Evolutionary conservation across 768 basidiomycete genomes (phyloP), one percentile per base, ranked within the genome.

Genomic region (Gymnopilus junonius): DNA sequence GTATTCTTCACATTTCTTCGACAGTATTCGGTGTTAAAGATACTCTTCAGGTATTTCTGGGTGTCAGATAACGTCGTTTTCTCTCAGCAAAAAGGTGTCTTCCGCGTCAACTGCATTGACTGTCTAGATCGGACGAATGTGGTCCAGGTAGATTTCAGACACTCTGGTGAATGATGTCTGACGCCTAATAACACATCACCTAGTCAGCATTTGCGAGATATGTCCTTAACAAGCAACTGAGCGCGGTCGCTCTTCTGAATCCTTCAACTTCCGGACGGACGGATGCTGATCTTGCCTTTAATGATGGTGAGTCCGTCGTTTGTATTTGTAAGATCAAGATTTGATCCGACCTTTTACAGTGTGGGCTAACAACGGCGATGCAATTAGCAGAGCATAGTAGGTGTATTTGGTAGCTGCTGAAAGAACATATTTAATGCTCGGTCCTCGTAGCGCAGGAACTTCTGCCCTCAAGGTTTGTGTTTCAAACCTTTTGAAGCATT

Each of bases 341-440:
- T 45, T 50, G 51, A 54, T 25, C 62, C 39, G 23, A 5, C 21
- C 46, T 23, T 51, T 17, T 32, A n/a, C 63, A 93, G 93, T 94
- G 17, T 99, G 97, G 97, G 97, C 97, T 2, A 97, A 99, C 71
- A 99, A 99, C 67, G 97, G 97, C 0, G 97, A 99, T 73, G 91
- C 94, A 5, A 93, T 97, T 62, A 95, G 93, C 73, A 84, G 91
- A 58, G 90, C 91, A 58, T 94, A 93, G 92, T 93, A 71, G 72
- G 89, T 82, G 43, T 68, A 25, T 60, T 14, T 40, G 8, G n/a
- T 58, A 46, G 8, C 43, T 58, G 29, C n/a, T 37, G 8, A 46
- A 3, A 10, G 31, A 35, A 39, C n/a, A 14, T 34, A 4, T 17
- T 17, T 40, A 12, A 59, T 46, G 4, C 35, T 8, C n/a, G 27